These are phyloP conservation scores for Plantago major DNA, from an alignment of 257 asterid genomes.

Conservation along the genomic window DNA sequence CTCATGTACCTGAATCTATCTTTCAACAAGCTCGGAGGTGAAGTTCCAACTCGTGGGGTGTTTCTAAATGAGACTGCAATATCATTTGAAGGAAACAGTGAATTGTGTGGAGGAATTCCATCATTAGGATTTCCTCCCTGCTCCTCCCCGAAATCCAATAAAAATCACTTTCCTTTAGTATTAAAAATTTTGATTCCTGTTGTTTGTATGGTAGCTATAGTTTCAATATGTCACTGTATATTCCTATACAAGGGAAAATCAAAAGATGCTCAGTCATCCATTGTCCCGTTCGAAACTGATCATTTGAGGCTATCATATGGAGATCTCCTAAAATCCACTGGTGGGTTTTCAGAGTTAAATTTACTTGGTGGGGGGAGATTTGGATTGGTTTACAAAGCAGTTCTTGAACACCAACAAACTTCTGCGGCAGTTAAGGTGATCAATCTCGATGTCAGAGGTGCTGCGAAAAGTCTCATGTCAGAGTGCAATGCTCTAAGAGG, in stretches of 20 bases:
- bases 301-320: constrained; percentile 6
- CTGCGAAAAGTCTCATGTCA: constrained; percentile 25
- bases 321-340: constrained; percentile 1
- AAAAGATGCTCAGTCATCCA: background rate
- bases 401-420: background rate
- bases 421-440: constrained; percentile 22
- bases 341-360: constrained; percentile 7
- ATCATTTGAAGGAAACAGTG: background rate
- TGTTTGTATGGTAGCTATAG: background rate
- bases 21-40: background rate
- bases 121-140: background rate
- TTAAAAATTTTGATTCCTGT: constrained; percentile 1
- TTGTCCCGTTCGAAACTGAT: background rate
- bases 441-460: constrained; percentile 20
- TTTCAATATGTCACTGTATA: background rate
- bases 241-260: background rate
- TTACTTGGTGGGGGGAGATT: constrained; percentile 23
- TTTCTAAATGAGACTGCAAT: background rate
- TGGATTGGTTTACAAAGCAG: constrained; percentile 31
- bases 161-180: background rate
- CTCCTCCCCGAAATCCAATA: background rate
- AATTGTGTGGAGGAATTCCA: background rate
- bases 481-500: constrained; percentile 23
- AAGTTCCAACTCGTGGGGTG: background rate
- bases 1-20: background rate